Evolutionary conservation across 345 rosid species (phyloP), one percentile per base, ranked within the genome.

Genomic region (Eucalyptus coolabah): DNA sequence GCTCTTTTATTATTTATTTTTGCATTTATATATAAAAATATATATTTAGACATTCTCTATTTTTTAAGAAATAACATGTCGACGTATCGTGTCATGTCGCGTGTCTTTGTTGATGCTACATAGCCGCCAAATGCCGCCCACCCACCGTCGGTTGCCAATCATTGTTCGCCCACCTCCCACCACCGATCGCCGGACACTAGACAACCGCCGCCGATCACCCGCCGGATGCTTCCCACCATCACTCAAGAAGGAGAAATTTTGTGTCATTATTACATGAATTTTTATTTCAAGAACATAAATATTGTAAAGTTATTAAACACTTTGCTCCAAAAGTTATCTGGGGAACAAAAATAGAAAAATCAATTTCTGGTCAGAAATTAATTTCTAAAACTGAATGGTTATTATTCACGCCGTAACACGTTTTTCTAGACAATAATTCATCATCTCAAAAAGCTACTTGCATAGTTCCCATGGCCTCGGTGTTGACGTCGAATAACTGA

Each of bases 131-230:
- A 51, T 7, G 56, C 1, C 56, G 0, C 56, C 9, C 9, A 51
- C 56, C 23, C 23, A 0, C 2, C 1, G 1, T 51, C 4, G 1
- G 4, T 51, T 51, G 56, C 9, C 1, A 4, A 51, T 51, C 0
- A 0, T 2, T 18, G 0, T 1, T 1, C 1, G 2, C 23, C 9
- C 56, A 51, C 1, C 56, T 18, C 23, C 2, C 9, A 1, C 0
- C 0, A 1, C 9, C 1, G 0, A 51, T 51, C 0, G 9, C 21
- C 0, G 17, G 1, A 17, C 54, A 17, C 54, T 1, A 51, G 1
- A 50, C 53, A 2, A 3, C 3, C 0, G 2, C 6, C 6, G 1
- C 5, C 0, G 6, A 49, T 49, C 5, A 4, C 50, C 16, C 1
- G 0, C 50, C 1, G 0, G 0, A 51, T 51, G 54, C 2, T 23